Evolutionary conservation across 1,284 basidiomycete genomes (phyloP), one percentile per base, ranked within the genome.

Genomic region (Leccinum subatratum): DNA sequence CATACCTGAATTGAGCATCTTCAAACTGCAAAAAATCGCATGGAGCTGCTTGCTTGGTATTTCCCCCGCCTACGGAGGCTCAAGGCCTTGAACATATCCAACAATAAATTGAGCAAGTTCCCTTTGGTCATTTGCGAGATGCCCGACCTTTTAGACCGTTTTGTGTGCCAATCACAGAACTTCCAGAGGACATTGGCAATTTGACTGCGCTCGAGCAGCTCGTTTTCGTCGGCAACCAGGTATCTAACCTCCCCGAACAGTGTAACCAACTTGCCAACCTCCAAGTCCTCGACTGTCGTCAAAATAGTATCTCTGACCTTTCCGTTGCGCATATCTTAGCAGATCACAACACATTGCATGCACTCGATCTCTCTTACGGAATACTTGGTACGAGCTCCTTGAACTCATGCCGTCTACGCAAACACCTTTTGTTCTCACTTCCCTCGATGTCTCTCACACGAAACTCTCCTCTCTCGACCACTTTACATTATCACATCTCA

Each of bases 1-100:
- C 56, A 90, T 98, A 30, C 84, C 85, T 6, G 87, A 88, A 5
- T 83, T 99, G 3, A 82, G 83, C 51, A 85, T 85, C 16, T 83
- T 99, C 69, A 90, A 89, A 72, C 83, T 94, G 62, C 93, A 96
- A 78, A 98, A 98, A 99, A 99, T 77, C 88, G 95, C 39, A 86
- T 99, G 72, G 90, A 93, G 68, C 88, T 86, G 66, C 84, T 99
- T 3, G 96, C 97, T 0, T 86, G 86, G 78, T 93, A 94, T 75
- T 96, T 98, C 72, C 85, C 89, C 3, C 83, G 89, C 20, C 82
- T 99, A 71, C 82, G 84, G 48, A 79, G 83, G 61, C 85, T 98
- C 63, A 87, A 86, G 64, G 88, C 88, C 61, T 85, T 99, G 72
- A 97, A 98, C 80, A 92, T 99, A 69, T 97, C 95, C 62, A 99